Evolutionary conservation across 345 rosid genomes (phyloP), one percentile per base, ranked within the genome.

Genomic region (Eucalyptus albens): DNA sequence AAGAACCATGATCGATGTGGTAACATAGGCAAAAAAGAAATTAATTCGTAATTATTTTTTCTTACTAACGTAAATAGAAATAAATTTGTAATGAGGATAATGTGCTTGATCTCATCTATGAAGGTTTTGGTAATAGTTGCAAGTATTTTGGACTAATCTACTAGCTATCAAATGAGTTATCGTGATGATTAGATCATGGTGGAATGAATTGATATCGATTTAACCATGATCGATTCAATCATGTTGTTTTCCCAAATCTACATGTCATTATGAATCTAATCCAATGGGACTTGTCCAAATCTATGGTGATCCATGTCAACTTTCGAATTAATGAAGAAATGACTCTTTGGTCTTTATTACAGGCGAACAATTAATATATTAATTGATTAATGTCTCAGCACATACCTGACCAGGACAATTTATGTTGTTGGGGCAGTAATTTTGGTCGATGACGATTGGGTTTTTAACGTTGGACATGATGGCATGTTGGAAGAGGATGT

Each of bases 401-500:
- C 80, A 31, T 87, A 92, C 91, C 89, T 89, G 90, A 86, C 90
- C 90, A 27, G 93, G 92, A 47, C 94, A 93, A 22, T 88, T 69
- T 26, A 65, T 85, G 15, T 87, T 72, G 45, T 87, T 49, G 11
- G 94, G 94, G 87, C 95, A 92, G 88, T 93, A 92, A 37, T 92
- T 88, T 77, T 93, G 95, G 86, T 93, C 94, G 24, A 93, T 93
- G 13, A 95, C 47, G 60, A 95, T 93, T 0, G 99, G 98, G 86
- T 96, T 96, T 86, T 93, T 31, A 81, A 94, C 97, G 55, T 92
- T 60, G 17, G 19, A 92, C 96, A 96, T 96, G 27, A 56, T 56
- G 45, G 91, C 91, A 87, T 95, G 89, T 91, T 94, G 94, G 90
- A 96, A 96, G 24, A 91, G 86, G 42, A 96, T 93, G 93, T 94